phyloP scores from a whole-genome alignment of 2,329 filamentous ascomycete species.

The Magnaporthiopsis incrustans region DNA sequence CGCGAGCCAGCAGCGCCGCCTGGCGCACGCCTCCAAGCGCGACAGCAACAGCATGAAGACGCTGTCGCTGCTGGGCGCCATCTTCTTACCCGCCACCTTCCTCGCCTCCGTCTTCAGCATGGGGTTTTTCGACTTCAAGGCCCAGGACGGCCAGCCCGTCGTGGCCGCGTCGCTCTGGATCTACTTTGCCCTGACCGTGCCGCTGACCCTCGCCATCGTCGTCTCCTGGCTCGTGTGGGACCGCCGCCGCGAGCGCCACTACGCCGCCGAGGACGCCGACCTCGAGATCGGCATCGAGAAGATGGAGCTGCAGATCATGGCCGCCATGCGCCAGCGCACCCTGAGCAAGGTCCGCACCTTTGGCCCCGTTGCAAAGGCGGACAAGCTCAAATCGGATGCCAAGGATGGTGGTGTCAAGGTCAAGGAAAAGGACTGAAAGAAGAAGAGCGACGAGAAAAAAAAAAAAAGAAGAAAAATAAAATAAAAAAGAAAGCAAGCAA shows the following conservation, averaged over 20 bases:
- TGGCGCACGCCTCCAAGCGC: slow-evolving; percentile 52
- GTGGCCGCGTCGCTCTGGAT: slow-evolving; percentile 51
- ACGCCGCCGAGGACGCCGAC: slow-evolving; percentile 39
- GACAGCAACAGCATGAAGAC: slow-evolving; percentile 60
- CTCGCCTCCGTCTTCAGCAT: slow-evolving; percentile 58
- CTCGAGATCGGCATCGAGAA: slow-evolving; percentile 46
- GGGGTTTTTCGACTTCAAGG: slow-evolving; percentile 58
- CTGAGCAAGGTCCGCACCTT: slow-evolving; percentile 48
- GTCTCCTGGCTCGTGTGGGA: slow-evolving; percentile 48
- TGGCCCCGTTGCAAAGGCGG: background rate
- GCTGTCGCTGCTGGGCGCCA: slow-evolving; percentile 52
- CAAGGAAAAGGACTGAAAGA: no score
- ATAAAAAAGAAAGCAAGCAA: background rate
- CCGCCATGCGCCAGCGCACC: slow-evolving; percentile 45
- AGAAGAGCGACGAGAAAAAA: no score
- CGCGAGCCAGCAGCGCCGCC: slow-evolving; percentile 49
- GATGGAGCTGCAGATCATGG: slow-evolving; percentile 51
- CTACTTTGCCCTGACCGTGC: slow-evolving; percentile 54
- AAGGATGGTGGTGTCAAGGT: no score
- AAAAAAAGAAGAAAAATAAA: background rate
- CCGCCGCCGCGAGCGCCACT: slow-evolving; percentile 37
- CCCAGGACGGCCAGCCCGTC: slow-evolving; percentile 30
- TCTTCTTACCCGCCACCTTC: slow-evolving; percentile 56
- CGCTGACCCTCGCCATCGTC: slow-evolving; percentile 48
- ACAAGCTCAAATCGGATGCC: no score